Evolutionary conservation across 345 rosid species (phyloP).

Genomic region (Euphorbia lathyris): DNA sequence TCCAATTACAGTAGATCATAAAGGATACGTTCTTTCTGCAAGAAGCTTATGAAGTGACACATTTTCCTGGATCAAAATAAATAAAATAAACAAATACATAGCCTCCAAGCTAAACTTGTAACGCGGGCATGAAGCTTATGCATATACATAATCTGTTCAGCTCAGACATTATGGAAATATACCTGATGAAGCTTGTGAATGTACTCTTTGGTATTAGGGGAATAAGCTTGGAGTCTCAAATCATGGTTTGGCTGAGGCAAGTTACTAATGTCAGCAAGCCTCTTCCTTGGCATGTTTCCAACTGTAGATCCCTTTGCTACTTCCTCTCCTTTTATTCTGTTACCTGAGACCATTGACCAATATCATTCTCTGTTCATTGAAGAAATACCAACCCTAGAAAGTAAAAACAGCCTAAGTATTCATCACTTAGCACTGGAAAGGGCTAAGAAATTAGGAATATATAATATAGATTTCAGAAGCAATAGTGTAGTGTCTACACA

Average conservation of each 20-base stretch:
- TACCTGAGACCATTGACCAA: slow-evolving; percentile 28
- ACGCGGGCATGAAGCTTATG: not conserved
- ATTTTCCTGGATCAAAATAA: slow-evolving; percentile 47
- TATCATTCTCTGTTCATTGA: slow-evolving; percentile 7
- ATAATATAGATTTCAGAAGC: not conserved
- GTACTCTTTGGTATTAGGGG: slow-evolving; percentile 32
- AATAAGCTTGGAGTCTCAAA: slow-evolving; percentile 25
- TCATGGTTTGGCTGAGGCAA: slow-evolving; percentile 38
- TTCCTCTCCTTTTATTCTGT: slow-evolving; percentile 29
- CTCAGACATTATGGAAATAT: not conserved
- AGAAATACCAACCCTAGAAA: not conserved
- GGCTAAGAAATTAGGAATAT: not conserved
- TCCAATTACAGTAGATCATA: slow-evolving; percentile 3
- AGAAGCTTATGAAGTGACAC: slow-evolving; percentile 44
- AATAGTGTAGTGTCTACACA: no score
- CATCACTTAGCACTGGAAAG: not conserved
- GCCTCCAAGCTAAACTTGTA: slow-evolving; percentile 10
- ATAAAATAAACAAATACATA: slow-evolving; percentile 18
- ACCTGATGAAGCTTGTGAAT: slow-evolving; percentile 50
- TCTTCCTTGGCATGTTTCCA: slow-evolving; percentile 40
- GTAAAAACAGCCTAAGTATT: not conserved
- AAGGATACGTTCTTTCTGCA: slow-evolving; percentile 50
- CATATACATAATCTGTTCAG: not conserved
- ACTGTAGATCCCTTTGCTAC: slow-evolving; percentile 25
- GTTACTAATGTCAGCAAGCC: slow-evolving; percentile 55